Evolutionary conservation across 2,329 filamentous ascomycete species (phyloP), one percentile per base, ranked within the genome.

Genomic region (Xylariales sp.): DNA sequence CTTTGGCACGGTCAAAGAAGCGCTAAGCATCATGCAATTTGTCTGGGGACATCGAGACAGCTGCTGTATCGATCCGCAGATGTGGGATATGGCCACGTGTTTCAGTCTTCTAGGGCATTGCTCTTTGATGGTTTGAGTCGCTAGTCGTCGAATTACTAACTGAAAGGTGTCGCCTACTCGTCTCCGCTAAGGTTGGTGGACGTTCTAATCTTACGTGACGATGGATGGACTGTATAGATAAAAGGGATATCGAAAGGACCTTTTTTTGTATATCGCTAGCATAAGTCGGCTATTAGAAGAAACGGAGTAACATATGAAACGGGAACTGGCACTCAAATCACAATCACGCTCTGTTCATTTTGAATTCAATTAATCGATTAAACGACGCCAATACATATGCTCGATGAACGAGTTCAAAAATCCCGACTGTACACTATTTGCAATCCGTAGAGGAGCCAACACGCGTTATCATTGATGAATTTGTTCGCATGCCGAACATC

Each of bases 41-140:
- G 73, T 77, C 5, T 77, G 75, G 76, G 49, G 65, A 41, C 69
- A 73, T n/a, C 56, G 67, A 9, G 55, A 66, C 9, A 16, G n/a
- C 16, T 59, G 65, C 28, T 65, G 49, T n/a, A 18, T 70, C 8
- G 71, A 71, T 34, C 32, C 70, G 16, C 70, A 71, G 32, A 67
- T 62, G 49, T 76, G 73, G 73, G 74, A 76, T 55, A 65, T 76
- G 18, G 71, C 75, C 1, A 69, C 70, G 0, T 76, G 74, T 28
- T 71, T 76, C 6, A 74, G 69, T 43, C 57, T 75, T 9, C 63
- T 75, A 16, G 75, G 75, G 3, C 71, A 73, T 39, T 57, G 32
- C 3, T 70, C 72, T 30, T 49, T 73, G 62, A 59, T 73, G 23
- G 69, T 71, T 36, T 73, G 55, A 71, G 12, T 49, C 6, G 34